Evolutionary conservation across 805 yeast species (phyloP), one percentile per base, ranked within the genome.

Genomic region (Candida insectalens): DNA sequence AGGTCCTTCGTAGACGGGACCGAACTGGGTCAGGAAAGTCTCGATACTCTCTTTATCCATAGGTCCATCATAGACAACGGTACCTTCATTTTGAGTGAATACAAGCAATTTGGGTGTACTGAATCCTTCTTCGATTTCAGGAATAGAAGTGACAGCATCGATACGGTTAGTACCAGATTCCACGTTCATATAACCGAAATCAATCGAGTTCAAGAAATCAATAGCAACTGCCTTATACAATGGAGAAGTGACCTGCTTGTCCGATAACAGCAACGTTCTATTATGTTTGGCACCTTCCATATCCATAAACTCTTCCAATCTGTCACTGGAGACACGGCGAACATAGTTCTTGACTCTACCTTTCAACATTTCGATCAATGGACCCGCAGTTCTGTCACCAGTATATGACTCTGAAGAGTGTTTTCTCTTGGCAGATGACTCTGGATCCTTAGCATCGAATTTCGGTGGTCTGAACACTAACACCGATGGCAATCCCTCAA

Each of bases 401-500:
- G 59, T 60, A 50, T 77, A 80, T 0, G 58, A 47, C 44, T 78
- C 89, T 3, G 65, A 59, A 12, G 42, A 41, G 18, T 47, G 45
- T 2, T 34, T 33, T 30, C 25, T 38, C 10, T 12, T 7, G 23
- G 23, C 23, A 21, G 23, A 7, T 12, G 7, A 7, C 26, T 41
- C 45, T 4, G 25, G 27, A 13, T 25, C 26, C 22, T 40, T 35
- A 25, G 27, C 15, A 2, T 10, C 16, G 9, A 41, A 35, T 49
- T 83, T 83, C 15, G 92, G 87, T 2, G 96, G 95, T 47, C 89
- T 69, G 59, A 81, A 88, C 4, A 80, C 78, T 60, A 77, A 58
- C 20, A 92, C 54, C 0, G 96, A 83, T 6, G 98, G 98, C 56
- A 70, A 89, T 0, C 95, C 94, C 44, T 72, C 64, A 20, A 92